Evolutionary conservation across 306 rosid genomes (phyloP), one percentile per base, ranked within the genome.

Genomic region (Nissolia schottii): DNA sequence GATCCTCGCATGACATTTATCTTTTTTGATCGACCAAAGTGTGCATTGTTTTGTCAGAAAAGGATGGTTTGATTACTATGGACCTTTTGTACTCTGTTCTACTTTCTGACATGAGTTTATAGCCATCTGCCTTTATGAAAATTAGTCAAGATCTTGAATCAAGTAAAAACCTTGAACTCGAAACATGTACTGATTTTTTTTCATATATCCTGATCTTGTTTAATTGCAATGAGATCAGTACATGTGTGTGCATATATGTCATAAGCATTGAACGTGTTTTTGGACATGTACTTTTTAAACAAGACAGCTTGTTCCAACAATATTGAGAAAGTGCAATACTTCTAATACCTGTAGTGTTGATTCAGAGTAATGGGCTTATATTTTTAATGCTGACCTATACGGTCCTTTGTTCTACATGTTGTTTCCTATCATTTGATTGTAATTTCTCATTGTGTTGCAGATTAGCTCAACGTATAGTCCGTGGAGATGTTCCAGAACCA

Each of bases 401-500:
- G 35, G 35, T 51, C 22, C 32, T 65, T 34, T 67, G 53, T 58
- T 58, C 71, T 35, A 71, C 12, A 25, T 43, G 14, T 66, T 35
- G 32, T 55, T 32, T 38, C 29, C 54, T 49, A 13, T 24, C 27
- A 55, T 76, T 51, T 29, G 43, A 38, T 57, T 57, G 59, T 41
- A n/a, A 68, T 22, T 41, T 64, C 67, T 23, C 20, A 23, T 48
- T 40, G 32, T 18, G 65, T 73, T 86, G 56, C 91, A 95, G 99
- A 84, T 87, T 95, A 87, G 96, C 97, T 86, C 97, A 95, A 79
- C 87, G 96, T 20, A 95, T 95, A 65, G 91, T 94, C 71, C 93
- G 97, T 7, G 99, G 97, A 28, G 99, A 95, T 85, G 97, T 95
- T 82, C 97, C 97, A 19, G 97, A 95, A 77, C 97, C 97, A 15